Evolutionary conservation across 441 rosid species (phyloP), one percentile per base, ranked within the genome.

Genomic region (Lagerstroemia fauriei): DNA sequence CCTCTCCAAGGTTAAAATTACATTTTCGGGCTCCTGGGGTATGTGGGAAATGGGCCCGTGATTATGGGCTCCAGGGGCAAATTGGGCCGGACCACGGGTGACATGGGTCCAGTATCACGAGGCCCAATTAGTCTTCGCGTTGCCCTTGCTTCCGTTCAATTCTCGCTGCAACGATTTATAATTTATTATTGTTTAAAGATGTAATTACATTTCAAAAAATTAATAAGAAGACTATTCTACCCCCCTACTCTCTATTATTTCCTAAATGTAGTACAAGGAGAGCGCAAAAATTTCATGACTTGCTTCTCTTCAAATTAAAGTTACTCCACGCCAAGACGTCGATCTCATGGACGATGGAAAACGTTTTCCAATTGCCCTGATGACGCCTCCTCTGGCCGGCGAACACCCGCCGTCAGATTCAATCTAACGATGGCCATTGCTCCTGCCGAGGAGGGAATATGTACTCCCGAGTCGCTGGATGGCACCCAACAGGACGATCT

Each of bases 391-490:
- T 31, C 38, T 13, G 44, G 18, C 38, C 4, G 44, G 18, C 22
- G 72, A 68, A 5, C 22, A 38, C 38, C 41, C 13, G 0, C 72
- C 72, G 72, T 75, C 59, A 13, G 38, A 41, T 47, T 25, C 14
- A 50, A 75, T 75, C 77, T 32, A 75, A 75, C 61, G 77, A 57
- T 24, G 20, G 47, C 10, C 29, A 14, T 74, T 29, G 31, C 77
- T 24, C 9, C 34, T 9, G n/a, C 9, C 65, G n/a, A 18, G 8
- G 56, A 16, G 56, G 51, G 51, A 48, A 48, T 48, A 48, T 14
- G 51, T 59, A 7, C 27, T 59, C 27, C 65, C 65, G 65, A 18
- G 63, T 56, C 63, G 25, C 63, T 20, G 63, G 63, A 56, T 20
- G 25, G 25, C 24, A 18, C 63, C 25, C 7, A 20, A 7, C 63